phyloP scores from a whole-genome alignment of 495 filamentous ascomycete genomes.

The Stereocaulon alpinum region DNA sequence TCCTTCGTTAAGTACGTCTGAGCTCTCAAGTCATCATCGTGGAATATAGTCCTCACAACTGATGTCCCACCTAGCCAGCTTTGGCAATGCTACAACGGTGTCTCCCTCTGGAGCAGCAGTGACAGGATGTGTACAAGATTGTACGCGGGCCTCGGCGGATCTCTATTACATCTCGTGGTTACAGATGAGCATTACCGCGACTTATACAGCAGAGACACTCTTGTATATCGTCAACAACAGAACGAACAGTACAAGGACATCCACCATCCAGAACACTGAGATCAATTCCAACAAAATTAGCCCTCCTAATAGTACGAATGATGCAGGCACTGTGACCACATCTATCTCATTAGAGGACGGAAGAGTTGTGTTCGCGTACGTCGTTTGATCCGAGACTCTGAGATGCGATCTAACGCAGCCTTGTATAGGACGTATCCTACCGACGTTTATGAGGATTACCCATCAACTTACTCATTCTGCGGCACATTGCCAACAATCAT shows the following conservation, averaged over 20 bases:
- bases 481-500: constrained; percentile 7
- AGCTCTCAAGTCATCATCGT: neutral
- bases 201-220: constrained; percentile 2
- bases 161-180: neutral
- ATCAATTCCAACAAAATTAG: constrained; percentile 4
- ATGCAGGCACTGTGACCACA: constrained; percentile 10
- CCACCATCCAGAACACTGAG: constrained; percentile 11
- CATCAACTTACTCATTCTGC: constrained; percentile 6
- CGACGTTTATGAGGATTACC: neutral
- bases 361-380: neutral
- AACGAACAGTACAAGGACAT: constrained; percentile 10
- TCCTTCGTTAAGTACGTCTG: constrained; percentile 1
- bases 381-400: neutral
- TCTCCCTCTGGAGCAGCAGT: neutral
- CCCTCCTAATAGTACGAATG: constrained; percentile 8
- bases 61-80: neutral
- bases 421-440: constrained; percentile 1
- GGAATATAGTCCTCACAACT: neutral
- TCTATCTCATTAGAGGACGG: neutral
- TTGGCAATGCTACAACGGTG: neutral
- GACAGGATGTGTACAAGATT: constrained; percentile 2
- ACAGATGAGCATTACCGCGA: neutral
- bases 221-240: constrained; percentile 2
- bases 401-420: neutral
- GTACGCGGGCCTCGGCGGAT: neutral